These are phyloP conservation scores for Collariella sp. DNA, from an alignment of 495 filamentous ascomycete genomes.

Conservation along the genomic window DNA sequence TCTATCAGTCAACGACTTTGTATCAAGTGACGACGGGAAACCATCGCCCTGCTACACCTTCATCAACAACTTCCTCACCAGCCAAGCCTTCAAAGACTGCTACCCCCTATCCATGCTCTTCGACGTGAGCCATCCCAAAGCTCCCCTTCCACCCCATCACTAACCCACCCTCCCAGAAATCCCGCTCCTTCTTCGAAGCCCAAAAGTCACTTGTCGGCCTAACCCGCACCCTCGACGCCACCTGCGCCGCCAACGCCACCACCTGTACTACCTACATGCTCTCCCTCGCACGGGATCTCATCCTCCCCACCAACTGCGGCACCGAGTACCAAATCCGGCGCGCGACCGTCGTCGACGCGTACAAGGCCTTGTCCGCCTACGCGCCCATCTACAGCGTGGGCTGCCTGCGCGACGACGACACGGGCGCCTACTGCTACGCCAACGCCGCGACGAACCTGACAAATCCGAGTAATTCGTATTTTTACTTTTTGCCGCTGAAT, in stretches of 20 bases:
- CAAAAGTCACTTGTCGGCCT: constrained; percentile 55
- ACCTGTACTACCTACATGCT: constrained; percentile 53
- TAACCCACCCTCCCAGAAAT: constrained; percentile 39
- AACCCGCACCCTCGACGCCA: constrained; percentile 59
- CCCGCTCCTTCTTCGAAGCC: constrained; percentile 63
- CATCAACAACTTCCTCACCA: constrained; percentile 56
- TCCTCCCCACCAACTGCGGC: constrained; percentile 52
- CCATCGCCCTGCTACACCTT: constrained; percentile 52
- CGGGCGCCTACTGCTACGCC: constrained; percentile 64
- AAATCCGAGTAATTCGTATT: constrained; percentile 57
- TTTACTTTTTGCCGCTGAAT: constrained; percentile 81
- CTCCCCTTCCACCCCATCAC: not conserved
- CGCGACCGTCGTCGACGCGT: constrained; percentile 56
- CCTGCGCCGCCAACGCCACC: constrained; percentile 55
- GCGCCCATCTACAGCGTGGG: constrained; percentile 66
- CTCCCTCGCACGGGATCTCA: constrained; percentile 51
- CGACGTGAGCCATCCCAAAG: constrained; percentile 36
- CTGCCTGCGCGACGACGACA: constrained; percentile 54
- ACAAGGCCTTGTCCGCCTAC: constrained; percentile 63
- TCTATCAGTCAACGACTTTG: constrained; percentile 58
- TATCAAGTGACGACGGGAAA: constrained; percentile 28
- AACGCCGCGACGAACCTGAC: constrained; percentile 70
- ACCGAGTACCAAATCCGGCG: constrained; percentile 58
- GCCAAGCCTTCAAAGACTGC: constrained; percentile 57
- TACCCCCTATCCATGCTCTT: constrained; percentile 68